Conservation (phyloP, 371 early-diverging fungal genomes). For the Saksenaea oblongispora region DNA sequence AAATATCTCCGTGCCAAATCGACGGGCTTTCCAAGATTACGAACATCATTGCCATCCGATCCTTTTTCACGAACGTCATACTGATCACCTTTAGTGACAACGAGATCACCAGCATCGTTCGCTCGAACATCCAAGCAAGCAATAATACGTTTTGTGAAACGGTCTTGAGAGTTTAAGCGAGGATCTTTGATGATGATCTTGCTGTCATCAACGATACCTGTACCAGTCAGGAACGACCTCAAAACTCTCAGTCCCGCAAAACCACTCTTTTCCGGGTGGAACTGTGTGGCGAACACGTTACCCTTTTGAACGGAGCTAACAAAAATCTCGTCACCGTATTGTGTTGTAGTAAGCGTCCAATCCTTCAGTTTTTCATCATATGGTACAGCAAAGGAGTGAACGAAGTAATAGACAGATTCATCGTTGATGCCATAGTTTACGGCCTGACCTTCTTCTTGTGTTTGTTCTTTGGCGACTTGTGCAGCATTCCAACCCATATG, state of each 20-base stretch:
- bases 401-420: constrained; percentile 86
- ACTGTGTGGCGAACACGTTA: constrained; percentile 94
- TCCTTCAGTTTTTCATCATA: constrained; percentile 50
- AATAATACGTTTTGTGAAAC: constrained; percentile 88
- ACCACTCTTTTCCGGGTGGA: constrained; percentile 98
- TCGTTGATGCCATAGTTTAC: constrained; percentile 47
- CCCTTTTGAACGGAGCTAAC: constrained; percentile 81
- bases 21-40: constrained; percentile 97
- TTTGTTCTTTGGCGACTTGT: constrained; percentile 38
- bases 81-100: constrained; percentile 98
- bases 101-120: constrained; percentile 94
- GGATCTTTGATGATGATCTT: constrained; percentile 29
- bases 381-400: constrained; percentile 92
- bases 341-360: constrained; percentile 79
- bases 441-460: constrained; percentile 25
- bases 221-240: constrained; percentile 74
- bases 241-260: constrained; percentile 83
- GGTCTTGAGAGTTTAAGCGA: constrained; percentile 42
- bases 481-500: constrained; percentile 98
- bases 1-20: constrained; percentile 91
- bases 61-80: constrained; percentile 92
- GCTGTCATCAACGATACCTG: constrained; percentile 35
- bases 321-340: constrained; percentile 87
- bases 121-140: constrained; percentile 97
- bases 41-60: constrained; percentile 67